phyloP scores from a whole-genome alignment of 202 grass and related monocot species.

The Hordeum pubiflorum region DNA sequence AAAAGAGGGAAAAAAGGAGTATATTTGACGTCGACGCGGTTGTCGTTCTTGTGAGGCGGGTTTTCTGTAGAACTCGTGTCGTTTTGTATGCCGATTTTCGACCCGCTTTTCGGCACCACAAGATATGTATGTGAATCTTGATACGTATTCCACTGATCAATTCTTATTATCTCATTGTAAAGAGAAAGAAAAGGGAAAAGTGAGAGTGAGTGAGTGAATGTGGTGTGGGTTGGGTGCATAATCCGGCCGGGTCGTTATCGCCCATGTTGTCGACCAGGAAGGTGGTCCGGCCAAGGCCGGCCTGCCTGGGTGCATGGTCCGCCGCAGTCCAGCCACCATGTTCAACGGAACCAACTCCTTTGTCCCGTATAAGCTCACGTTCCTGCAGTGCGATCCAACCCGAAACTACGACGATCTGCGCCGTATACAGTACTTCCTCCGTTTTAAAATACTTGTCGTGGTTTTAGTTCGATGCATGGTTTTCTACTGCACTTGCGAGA shows the following conservation, averaged over 20 bases:
- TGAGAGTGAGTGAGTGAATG: background rate
- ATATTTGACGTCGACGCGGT: background rate
- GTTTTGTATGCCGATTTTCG: background rate
- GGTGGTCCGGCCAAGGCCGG: background rate
- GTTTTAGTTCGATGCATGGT: no score
- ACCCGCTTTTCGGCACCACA: background rate
- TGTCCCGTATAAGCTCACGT: background rate
- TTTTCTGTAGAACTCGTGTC: background rate
- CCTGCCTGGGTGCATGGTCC: background rate
- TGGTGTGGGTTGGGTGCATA: background rate
- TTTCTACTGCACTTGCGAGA: no score
- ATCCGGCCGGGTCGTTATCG: background rate
- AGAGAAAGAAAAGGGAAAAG: background rate
- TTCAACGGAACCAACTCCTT: background rate
- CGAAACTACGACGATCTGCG: background rate
- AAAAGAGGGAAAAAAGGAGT: background rate
- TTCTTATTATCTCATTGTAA: background rate
- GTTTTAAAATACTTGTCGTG: no score
- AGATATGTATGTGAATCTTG: background rate
- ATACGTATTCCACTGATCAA: background rate
- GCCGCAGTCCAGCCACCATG: background rate
- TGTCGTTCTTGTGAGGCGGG: background rate
- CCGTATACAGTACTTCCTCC: background rate
- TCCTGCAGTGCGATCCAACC: background rate
- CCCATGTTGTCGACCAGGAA: conserved; percentile 11